These are phyloP conservation scores for Gymnopilus dilepis DNA, from an alignment of 768 basidiomycete species.

Conservation along the genomic window DNA sequence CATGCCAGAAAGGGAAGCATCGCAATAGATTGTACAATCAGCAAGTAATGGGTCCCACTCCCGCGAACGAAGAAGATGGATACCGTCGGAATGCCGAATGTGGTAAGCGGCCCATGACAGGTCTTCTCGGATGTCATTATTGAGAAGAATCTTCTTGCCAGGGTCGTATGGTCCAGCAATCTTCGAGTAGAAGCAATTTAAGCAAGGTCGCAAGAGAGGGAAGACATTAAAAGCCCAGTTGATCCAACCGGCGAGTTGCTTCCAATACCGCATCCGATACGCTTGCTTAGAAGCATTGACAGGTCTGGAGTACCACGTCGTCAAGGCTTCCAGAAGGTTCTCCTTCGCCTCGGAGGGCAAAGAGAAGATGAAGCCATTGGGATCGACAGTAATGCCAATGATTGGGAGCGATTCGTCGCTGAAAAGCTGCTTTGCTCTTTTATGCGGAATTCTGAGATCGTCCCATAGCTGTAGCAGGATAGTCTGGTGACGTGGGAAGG, in stretches of 20 bases:
- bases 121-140: slow-evolving; percentile 31
- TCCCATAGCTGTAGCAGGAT: slow-evolving; percentile 45
- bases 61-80: slow-evolving; percentile 26
- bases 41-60: slow-evolving; percentile 19
- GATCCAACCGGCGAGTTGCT: slow-evolving; percentile 38
- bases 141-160: slow-evolving; percentile 31
- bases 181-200: slow-evolving; percentile 41
- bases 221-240: slow-evolving; percentile 49
- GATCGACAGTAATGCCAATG: slow-evolving; percentile 45
- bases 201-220: slow-evolving; percentile 38
- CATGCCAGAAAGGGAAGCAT: slow-evolving; percentile 32
- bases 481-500: slow-evolving; percentile 36
- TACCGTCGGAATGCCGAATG: slow-evolving; percentile 23
- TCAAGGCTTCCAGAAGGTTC: slow-evolving; percentile 5
- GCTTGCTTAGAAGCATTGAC: neutral
- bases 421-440: slow-evolving; percentile 41
- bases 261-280: slow-evolving; percentile 21
- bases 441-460: slow-evolving; percentile 43
- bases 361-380: slow-evolving; percentile 35
- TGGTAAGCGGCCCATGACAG: slow-evolving; percentile 38
- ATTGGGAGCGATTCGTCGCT: slow-evolving; percentile 33
- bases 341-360: slow-evolving; percentile 17
- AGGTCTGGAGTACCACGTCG: neutral
- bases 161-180: slow-evolving; percentile 31
- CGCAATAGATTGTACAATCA: slow-evolving; percentile 24